Conservation (phyloP, 371 early-diverging fungal genomes). For the Lichtheimia ramosa region DNA sequence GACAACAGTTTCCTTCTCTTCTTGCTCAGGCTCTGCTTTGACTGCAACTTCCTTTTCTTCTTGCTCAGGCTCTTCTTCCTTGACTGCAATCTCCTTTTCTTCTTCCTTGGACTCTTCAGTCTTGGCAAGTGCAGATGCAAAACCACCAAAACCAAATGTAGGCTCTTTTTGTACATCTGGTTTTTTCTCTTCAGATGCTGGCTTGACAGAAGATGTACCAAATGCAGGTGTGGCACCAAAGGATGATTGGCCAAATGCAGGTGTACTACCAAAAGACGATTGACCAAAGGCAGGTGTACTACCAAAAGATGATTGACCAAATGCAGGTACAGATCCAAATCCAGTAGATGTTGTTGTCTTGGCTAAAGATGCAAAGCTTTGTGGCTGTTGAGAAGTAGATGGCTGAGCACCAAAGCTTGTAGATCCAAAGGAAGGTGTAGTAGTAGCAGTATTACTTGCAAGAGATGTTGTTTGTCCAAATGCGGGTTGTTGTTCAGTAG, state of each 20-base stretch:
- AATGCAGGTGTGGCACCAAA: conserved; percentile 8
- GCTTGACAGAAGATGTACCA: neutral
- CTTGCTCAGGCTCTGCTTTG: neutral
- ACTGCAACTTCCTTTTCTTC: neutral
- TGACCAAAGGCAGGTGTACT: conserved; percentile 1
- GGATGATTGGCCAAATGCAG: conserved; percentile 3
- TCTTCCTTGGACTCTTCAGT: neutral
- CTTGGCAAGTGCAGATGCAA: neutral
- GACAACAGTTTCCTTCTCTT: neutral
- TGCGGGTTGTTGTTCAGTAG: conserved; percentile 13
- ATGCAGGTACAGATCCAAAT: conserved; percentile 6
- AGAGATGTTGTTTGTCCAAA: conserved; percentile 14
- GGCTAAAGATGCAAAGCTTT: conserved; percentile 9
- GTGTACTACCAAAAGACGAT: conserved; percentile 5
- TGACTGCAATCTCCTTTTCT: neutral
- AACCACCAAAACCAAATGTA: conserved; percentile 6
- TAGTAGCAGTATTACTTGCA: neutral
- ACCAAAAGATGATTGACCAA: conserved; percentile 14
- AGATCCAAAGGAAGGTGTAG: conserved; percentile 1
- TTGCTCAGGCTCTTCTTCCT: neutral
- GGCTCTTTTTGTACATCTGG: neutral
- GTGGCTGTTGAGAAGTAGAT: conserved; percentile 1
- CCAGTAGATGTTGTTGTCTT: neutral
- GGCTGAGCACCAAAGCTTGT: neutral
- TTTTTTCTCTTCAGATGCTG: neutral